Evolutionary conservation across 805 yeast species (phyloP).

Genomic region (Starmerella geochares): DNA sequence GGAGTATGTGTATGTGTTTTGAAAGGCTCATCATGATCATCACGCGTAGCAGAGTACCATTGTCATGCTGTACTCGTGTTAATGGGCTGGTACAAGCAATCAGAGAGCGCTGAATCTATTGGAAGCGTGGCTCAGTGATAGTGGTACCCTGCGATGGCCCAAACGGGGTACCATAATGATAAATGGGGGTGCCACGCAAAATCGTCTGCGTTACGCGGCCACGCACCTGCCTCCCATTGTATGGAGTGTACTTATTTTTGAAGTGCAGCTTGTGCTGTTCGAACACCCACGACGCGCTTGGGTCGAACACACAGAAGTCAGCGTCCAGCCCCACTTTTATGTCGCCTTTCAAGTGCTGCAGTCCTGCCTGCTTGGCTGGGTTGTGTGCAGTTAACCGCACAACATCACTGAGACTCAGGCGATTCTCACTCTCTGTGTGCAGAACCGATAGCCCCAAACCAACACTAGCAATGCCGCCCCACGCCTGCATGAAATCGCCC

Average conservation of each 20-base stretch:
- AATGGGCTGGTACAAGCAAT: too few species aligned
- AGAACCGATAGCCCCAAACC: slow-evolving; percentile 80
- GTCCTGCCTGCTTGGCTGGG: slow-evolving; percentile 79
- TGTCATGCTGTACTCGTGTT: too few species aligned
- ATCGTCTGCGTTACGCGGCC: slow-evolving; percentile 76
- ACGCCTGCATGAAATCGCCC: slow-evolving; percentile 84
- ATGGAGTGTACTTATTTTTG: slow-evolving; percentile 84
- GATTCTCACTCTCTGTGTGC: slow-evolving; percentile 50
- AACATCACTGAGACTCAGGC: slow-evolving; percentile 50
- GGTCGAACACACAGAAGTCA: slow-evolving; percentile 75
- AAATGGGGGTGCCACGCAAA: slow-evolving; percentile 65
- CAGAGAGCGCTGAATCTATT: neutral
- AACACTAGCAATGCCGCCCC: slow-evolving; percentile 95
- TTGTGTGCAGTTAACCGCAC: slow-evolving; percentile 69
- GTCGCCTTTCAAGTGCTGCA: slow-evolving; percentile 61
- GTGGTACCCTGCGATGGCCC: neutral
- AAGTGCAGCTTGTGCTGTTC: slow-evolving; percentile 38
- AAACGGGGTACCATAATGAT: slow-evolving; percentile 18
- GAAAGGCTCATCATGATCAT: too few species aligned
- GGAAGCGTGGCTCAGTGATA: neutral
- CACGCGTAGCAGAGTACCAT: too few species aligned
- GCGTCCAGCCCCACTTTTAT: slow-evolving; percentile 74
- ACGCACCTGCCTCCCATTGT: slow-evolving; percentile 53
- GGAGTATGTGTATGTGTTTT: too few species aligned
- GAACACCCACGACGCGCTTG: slow-evolving; percentile 41